Base-by-base conservation (phyloP, 177 flowering plant genomes). In the Tripterygium wilfordii region DNA sequence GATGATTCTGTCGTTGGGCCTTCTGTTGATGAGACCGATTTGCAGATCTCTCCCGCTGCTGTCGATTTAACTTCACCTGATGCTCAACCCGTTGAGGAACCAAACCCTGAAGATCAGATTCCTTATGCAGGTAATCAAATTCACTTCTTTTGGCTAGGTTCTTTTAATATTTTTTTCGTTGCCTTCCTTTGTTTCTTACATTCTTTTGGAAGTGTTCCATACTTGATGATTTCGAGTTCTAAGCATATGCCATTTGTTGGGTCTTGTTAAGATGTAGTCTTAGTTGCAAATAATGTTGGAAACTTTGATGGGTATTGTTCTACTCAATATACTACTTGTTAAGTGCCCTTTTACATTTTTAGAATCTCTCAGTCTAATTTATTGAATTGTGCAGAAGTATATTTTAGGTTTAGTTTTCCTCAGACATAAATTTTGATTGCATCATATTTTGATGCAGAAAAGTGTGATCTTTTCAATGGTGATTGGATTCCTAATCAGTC, bases 401-500 rank as follows among this genome's bases (percentile, higher is more conserved):
- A n/a, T n/a, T 16, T 25, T 12, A 42, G 18, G 10, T 25, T 42
- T 42, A 7, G 29, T 23, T 25, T 25, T 24, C 5, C 30, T 24
- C 10, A 7, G n/a, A n/a, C n/a, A n/a, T n/a, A n/a, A n/a, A n/a
- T n/a, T n/a, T n/a, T n/a, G n/a, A n/a, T n/a, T 49, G 25, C 16
- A 24, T 42, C 32, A 16, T 42, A 32, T 17, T 9, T 35, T 21
- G 44, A 47, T 69, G 67, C 75, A 70, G 96, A 48, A 45, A 74
- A 73, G 45, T 89, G 99, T 68, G 77, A 94, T 83, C 52, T 80
- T 43, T 79, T 79, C 26, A 42, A 23, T 16, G 97, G 99, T 50
- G 78, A 87, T 32, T 94, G 99, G 99, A 40, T 89, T 48, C 83
- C 78, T 1, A 57, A 84, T 43, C 79, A 76, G 13, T 67, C 68